Evolutionary conservation across 306 rosid species (phyloP), one percentile per base, ranked within the genome.

Genomic region (Cicer arietinum): DNA sequence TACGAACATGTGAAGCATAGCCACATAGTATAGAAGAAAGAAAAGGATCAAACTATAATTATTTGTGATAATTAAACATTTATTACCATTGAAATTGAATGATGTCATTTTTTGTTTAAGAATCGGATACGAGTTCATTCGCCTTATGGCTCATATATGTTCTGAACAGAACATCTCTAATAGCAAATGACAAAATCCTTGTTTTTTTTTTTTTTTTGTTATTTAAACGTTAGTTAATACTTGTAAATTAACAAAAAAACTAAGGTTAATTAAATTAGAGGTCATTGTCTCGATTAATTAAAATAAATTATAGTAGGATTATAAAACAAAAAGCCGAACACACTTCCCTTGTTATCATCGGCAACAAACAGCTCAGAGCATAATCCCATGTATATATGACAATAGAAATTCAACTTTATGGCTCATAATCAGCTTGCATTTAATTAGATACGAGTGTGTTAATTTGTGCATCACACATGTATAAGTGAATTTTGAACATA

Each of bases 51-150:
- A 64, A 56, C 52, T 63, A 63, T 45, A 60, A 10, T 37, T 44
- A 37, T 50, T 62, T 51, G 57, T 1, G 3, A 41, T 37, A 7
- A 13, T 68, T 47, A 1, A 68, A 68, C 20, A 10, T 25, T 25
- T 68, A 12, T 50, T 42, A 3, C 1, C 13, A 10, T 17, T 10
- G 54, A 70, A 44, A 10, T 17, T 10, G 63, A 70, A 44, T 35
- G n/a, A 50, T 57, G 69, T 75, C 84, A 80, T 84, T 57, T 79
- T 69, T 13, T 10, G 65, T 42, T 14, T 54, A 14, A 78, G 46
- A 69, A 8, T 48, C 64, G 41, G 68, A 71, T 70, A 39, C 66
- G 46, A 50, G 52, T 53, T 78, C 37, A 4, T 30, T 30, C 37
- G 18, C 7, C 6, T 37, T 18, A 60, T 12, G 45, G 67, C 2